Evolutionary conservation across 2,329 filamentous ascomycete species (phyloP).

Genomic region (Dryadomyces quercivorus): DNA sequence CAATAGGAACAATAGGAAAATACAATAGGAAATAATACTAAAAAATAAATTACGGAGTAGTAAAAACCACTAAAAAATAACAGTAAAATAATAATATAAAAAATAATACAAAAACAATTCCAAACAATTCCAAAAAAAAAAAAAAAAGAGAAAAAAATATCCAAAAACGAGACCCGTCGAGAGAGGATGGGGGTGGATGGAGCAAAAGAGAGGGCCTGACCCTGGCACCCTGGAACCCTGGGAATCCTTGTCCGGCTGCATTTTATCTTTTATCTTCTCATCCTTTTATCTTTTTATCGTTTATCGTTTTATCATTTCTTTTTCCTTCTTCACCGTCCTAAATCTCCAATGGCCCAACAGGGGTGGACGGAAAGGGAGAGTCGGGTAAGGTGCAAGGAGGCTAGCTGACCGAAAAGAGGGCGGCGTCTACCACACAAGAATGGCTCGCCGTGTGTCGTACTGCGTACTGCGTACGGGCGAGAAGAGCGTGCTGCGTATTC

Average conservation of each 20-base stretch:
- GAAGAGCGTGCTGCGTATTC: too few species aligned
- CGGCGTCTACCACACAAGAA: slow-evolving; percentile 5
- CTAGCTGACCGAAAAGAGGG: slow-evolving; percentile 9
- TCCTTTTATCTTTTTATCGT: slow-evolving; percentile 4
- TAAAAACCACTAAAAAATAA: background rate
- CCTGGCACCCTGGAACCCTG: background rate
- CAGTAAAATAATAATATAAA: background rate
- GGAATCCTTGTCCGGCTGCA: background rate
- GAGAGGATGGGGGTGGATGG: background rate
- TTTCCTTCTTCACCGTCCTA: slow-evolving; percentile 3
- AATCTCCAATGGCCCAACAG: slow-evolving; percentile 3
- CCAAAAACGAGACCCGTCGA: background rate
- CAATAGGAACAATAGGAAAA: too few species aligned
- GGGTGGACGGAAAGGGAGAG: slow-evolving; percentile 9
- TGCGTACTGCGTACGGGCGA: too few species aligned
- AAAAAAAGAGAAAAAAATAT: background rate
- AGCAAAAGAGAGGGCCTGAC: background rate
- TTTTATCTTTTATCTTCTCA: background rate
- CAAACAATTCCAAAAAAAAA: background rate
- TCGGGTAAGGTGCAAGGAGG: slow-evolving; percentile 8
- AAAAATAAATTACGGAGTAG: too few species aligned
- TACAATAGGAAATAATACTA: too few species aligned
- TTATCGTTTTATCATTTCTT: slow-evolving; percentile 1
- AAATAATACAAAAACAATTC: background rate
- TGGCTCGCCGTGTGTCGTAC: background rate